Evolutionary conservation across 1,284 basidiomycete species (phyloP).

Genomic region (Paramarasmius palmivorus): DNA sequence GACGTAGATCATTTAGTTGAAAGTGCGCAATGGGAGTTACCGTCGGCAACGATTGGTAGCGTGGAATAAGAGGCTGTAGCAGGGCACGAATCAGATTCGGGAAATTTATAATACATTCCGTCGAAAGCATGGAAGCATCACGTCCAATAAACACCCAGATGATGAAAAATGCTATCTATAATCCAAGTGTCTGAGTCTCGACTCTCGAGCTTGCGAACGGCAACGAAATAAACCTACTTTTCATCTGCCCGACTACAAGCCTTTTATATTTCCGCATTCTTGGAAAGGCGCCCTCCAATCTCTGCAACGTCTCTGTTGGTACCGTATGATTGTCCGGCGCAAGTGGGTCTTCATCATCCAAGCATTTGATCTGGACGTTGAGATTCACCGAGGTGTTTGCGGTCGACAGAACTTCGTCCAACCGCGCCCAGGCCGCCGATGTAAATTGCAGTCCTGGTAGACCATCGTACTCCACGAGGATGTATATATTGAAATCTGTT

Average conservation of each 20-base stretch:
- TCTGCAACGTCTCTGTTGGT: not conserved
- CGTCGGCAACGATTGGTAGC: too few relatives aligned
- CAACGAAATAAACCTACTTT: not conserved
- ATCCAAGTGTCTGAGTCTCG: not conserved
- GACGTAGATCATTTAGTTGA: too few relatives aligned
- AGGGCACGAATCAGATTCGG: too few relatives aligned
- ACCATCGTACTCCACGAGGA: not conserved
- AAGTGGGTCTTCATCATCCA: conserved; percentile 2
- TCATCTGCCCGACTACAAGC: conserved; percentile 2
- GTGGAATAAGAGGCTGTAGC: too few relatives aligned
- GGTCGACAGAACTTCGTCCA: not conserved
- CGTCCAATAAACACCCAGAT: not conserved
- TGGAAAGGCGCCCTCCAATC: not conserved
- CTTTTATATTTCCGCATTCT: not conserved
- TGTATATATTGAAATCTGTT: conserved; percentile 1
- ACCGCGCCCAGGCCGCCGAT: not conserved
- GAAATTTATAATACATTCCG: too few relatives aligned
- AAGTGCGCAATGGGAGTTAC: too few relatives aligned
- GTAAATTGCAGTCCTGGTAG: not conserved
- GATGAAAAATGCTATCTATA: not conserved
- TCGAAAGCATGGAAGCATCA: too few relatives aligned
- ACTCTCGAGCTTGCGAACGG: not conserved
- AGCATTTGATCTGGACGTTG: not conserved
- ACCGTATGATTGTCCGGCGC: not conserved
- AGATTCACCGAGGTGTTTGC: not conserved